A percentile compares a stretch with the other conserved stretches of the same genome.
phyloP scores from a whole-genome alignment of 2,329 filamentous ascomycete genomes.

The Neodidymelliopsis sp. region DNA sequence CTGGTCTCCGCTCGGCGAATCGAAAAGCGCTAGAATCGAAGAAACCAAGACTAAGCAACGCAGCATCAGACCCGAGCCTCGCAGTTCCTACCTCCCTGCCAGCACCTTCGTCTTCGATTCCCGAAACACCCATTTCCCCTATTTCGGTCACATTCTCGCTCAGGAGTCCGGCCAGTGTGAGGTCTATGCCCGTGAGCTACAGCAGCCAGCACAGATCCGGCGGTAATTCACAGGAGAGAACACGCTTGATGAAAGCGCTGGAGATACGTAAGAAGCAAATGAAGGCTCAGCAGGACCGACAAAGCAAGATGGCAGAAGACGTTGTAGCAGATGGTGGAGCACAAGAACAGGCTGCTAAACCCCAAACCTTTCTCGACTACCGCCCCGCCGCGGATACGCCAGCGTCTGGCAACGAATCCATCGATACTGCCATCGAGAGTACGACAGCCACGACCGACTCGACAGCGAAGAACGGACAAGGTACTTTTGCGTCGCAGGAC shows the following conservation, averaged over 20 bases:
- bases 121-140: conserved; percentile 45
- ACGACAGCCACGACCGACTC: background rate
- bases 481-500: background rate
- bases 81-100: conserved; percentile 43
- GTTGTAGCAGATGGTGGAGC: conserved; percentile 10
- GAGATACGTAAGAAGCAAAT: conserved; percentile 87
- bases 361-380: background rate
- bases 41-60: conserved; percentile 47
- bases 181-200: conserved; percentile 54
- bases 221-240: conserved; percentile 86
- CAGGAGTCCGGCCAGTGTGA: conserved; percentile 50
- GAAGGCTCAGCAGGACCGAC: conserved; percentile 46
- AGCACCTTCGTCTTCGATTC: conserved; percentile 44
- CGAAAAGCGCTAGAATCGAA: conserved; percentile 41
- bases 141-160: conserved; percentile 50
- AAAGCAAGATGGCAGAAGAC: conserved; percentile 28
- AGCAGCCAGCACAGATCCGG: conserved; percentile 51
- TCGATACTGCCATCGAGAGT: background rate
- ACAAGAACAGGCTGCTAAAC: conserved; percentile 7
- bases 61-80: conserved; percentile 31
- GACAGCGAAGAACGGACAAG: conserved; percentile 5
- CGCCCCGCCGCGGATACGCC: conserved; percentile 7
- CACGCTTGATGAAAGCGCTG: conserved; percentile 91
- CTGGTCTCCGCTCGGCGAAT: conserved; percentile 70
- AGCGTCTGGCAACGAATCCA: conserved; percentile 5